A percentile compares a stretch with the other conserved stretches of the same genome.
These are phyloP conservation scores for Podospora tetraspora DNA, from an alignment of 495 filamentous ascomycete genomes.

Conservation along the genomic window DNA sequence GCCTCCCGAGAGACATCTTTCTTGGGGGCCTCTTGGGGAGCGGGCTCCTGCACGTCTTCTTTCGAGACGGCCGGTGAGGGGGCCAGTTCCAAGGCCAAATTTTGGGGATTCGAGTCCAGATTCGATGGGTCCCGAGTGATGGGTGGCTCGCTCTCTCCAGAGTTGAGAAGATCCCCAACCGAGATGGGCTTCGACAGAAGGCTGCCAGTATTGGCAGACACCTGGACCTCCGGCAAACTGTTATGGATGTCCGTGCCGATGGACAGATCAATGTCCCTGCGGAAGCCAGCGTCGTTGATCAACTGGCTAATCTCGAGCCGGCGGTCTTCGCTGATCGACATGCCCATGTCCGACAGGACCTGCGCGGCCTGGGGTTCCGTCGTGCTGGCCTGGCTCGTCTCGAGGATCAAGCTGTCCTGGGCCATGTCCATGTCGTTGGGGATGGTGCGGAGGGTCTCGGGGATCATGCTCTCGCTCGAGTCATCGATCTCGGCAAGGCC, in stretches of 20 bases:
- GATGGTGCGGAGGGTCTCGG: slow-evolving; percentile 12
- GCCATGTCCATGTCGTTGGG: neutral
- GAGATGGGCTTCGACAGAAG: neutral
- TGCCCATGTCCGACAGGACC: neutral
- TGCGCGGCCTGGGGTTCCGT: slow-evolving; percentile 7
- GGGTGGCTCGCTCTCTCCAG: neutral
- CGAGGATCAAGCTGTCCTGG: neutral
- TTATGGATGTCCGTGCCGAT: neutral
- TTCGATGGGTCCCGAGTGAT: neutral
- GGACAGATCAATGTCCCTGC: slow-evolving; percentile 22
- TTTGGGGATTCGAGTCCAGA: neutral
- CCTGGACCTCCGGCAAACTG: slow-evolving; percentile 22
- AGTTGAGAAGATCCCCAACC: neutral
- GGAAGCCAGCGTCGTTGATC: slow-evolving; percentile 25
- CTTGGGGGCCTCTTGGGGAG: neutral
- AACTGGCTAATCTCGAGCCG: slow-evolving; percentile 23
- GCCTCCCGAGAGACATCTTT: neutral
- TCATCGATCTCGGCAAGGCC: neutral
- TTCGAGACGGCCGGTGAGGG: neutral
- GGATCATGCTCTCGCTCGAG: slow-evolving; percentile 18
- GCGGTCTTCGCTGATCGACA: slow-evolving; percentile 22
- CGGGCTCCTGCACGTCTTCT: neutral
- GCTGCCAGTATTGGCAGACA: neutral
- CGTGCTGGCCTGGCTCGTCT: neutral
- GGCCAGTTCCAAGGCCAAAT: neutral